These are phyloP conservation scores for Pichia sp. DNA, from an alignment of 1,139 yeast genomes.

Conservation along the genomic window DNA sequence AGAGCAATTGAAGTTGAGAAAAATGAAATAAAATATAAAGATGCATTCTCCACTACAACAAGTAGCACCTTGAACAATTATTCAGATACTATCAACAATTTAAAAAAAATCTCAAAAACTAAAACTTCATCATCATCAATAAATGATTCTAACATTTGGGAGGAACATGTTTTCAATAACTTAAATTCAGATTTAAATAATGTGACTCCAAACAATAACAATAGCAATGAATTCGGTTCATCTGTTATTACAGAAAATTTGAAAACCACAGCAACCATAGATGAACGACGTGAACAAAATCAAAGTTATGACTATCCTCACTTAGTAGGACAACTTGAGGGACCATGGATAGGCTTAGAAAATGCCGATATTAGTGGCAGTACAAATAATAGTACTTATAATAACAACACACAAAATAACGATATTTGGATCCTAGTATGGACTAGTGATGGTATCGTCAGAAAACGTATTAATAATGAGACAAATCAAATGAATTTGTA, in stretches of 20 bases:
- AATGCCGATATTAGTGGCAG: constrained; percentile 29
- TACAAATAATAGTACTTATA: background rate
- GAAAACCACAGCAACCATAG: constrained; percentile 34
- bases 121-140: background rate
- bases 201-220: background rate
- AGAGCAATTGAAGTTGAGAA: constrained; percentile 43
- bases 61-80: background rate
- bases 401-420: too few relatives aligned
- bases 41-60: background rate
- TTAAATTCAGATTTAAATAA: too few relatives aligned
- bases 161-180: background rate
- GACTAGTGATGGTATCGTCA: constrained; percentile 50
- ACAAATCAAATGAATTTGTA: constrained; percentile 9
- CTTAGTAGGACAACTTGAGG: constrained; percentile 62
- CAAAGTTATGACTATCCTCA: constrained; percentile 76
- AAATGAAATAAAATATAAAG: background rate
- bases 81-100: too few relatives aligned
- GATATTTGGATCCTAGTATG: constrained; percentile 33
- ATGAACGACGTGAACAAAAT: constrained; percentile 52
- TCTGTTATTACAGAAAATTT: constrained; percentile 14
- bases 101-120: background rate
- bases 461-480: constrained; percentile 41
- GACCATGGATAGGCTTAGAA: constrained; percentile 73
- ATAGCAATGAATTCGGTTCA: background rate
- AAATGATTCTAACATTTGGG: constrained; percentile 3